Conservation (phyloP, 768 basidiomycete species). For the Neoboletus subvelutipes region DNA sequence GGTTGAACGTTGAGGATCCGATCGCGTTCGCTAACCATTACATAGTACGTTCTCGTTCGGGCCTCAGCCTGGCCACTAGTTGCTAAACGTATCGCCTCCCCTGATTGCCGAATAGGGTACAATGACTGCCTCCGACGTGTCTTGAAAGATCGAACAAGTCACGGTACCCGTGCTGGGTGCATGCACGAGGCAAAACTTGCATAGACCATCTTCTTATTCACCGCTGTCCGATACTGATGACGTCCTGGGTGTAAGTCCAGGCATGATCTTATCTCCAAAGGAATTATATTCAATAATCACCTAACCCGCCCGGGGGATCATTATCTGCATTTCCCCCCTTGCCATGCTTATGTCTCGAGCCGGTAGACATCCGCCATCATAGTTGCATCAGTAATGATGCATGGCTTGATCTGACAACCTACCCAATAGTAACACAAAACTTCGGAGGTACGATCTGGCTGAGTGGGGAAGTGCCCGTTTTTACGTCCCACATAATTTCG, state of each 20-base stretch:
- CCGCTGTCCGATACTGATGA: background rate
- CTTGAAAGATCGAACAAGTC: background rate
- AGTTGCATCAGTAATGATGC: too few relatives aligned
- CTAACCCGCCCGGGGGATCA: background rate
- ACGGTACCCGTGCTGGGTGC: background rate
- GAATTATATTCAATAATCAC: background rate
- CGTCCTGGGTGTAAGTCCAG: background rate
- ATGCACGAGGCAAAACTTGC: background rate
- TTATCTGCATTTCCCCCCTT: background rate
- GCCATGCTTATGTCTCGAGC: background rate
- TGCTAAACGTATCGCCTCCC: background rate
- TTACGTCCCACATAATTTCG: constrained; percentile 1
- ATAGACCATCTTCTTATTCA: background rate
- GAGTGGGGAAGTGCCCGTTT: background rate
- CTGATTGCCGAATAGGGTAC: background rate
- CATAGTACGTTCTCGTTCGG: background rate
- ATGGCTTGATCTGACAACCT: background rate
- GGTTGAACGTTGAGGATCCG: background rate
- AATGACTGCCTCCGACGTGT: background rate
- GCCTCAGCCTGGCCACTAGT: background rate
- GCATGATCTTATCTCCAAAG: background rate
- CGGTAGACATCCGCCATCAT: background rate
- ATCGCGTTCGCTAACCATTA: background rate
- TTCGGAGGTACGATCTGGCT: background rate
- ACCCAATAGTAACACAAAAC: background rate